Percentiles rank a stretch among this genome's conserved stretches.
phyloP scores from a whole-genome alignment of 2,329 filamentous ascomycete species.

The Paramyrothecium roridum region DNA sequence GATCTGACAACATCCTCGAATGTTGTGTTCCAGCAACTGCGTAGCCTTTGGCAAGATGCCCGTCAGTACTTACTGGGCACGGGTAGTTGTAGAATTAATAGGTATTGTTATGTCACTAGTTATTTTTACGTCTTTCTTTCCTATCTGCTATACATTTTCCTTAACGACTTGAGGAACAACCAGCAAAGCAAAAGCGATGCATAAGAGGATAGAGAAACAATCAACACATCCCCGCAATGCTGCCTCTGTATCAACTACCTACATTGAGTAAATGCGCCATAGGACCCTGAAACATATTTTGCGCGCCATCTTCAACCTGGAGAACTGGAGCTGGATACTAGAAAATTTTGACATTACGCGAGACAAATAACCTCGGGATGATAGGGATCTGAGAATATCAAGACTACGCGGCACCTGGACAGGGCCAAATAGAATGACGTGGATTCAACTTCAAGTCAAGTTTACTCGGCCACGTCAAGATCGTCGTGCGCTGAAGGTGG shows the following conservation, averaged over 20 bases:
- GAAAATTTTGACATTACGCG: not conserved
- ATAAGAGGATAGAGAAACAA: not conserved
- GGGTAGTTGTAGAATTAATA: too few relatives aligned
- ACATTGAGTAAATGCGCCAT: not conserved
- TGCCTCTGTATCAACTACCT: too few relatives aligned
- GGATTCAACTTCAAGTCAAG: not conserved
- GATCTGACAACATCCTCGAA: too few relatives aligned
- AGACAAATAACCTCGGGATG: not conserved
- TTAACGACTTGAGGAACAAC: not conserved
- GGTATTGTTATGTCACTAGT: not conserved
- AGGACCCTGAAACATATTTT: not conserved
- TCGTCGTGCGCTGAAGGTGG: slow-evolving; percentile 87
- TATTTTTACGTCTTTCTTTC: not conserved
- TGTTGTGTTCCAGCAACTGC: too few relatives aligned
- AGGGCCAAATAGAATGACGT: not conserved
- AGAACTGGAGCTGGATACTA: not conserved
- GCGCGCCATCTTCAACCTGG: not conserved
- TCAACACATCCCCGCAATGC: not conserved
- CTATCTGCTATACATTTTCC: not conserved
- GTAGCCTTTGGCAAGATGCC: too few relatives aligned
- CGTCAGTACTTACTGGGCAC: too few relatives aligned
- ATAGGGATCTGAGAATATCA: not conserved
- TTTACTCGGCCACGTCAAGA: slow-evolving; percentile 85
- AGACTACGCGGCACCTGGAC: not conserved
- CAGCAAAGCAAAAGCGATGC: not conserved